Percentiles rank a stretch among this genome's conserved stretches.
phyloP scores from a whole-genome alignment of 805 yeast species.

The Saccharomycopsis sp. region DNA sequence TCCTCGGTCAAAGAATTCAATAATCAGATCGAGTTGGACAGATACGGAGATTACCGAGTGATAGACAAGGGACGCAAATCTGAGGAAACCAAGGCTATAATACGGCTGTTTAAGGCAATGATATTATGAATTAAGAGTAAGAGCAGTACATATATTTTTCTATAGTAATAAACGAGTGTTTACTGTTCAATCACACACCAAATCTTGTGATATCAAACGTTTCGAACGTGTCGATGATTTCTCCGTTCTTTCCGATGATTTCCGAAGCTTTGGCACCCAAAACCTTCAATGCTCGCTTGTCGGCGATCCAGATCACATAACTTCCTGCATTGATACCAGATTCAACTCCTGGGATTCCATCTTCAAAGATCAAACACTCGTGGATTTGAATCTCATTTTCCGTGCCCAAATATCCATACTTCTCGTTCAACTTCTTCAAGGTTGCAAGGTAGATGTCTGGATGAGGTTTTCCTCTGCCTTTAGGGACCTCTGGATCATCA shows the following conservation, averaged over 20 bases:
- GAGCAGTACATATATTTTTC: no score
- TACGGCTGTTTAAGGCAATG: constrained; percentile 14
- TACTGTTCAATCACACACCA: constrained; percentile 38
- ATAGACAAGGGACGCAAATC: constrained; percentile 5
- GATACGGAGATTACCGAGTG: not conserved
- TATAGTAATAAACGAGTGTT: no score
- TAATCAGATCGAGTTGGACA: constrained; percentile 4
- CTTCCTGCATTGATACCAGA: constrained; percentile 83
- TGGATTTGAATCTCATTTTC: constrained; percentile 49
- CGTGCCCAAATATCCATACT: constrained; percentile 26
- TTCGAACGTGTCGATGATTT: constrained; percentile 43
- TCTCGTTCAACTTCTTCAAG: constrained; percentile 60
- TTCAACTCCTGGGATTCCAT: constrained; percentile 85
- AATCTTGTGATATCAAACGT: constrained; percentile 46
- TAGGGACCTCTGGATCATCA: constrained; percentile 76
- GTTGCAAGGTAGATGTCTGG: constrained; percentile 93
- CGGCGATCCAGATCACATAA: constrained; percentile 92
- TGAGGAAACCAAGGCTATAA: constrained; percentile 10
- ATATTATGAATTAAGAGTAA: not conserved
- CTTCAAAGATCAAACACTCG: constrained; percentile 90
- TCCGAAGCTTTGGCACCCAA: constrained; percentile 44
- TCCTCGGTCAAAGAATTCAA: constrained; percentile 7
- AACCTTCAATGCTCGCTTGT: constrained; percentile 57
- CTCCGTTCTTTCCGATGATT: constrained; percentile 52
- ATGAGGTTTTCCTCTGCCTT: constrained; percentile 85